A percentile compares a stretch with the other conserved stretches of the same genome.
phyloP scores from a whole-genome alignment of 768 basidiomycete species.

The Clitopilus passeckerianus region DNA sequence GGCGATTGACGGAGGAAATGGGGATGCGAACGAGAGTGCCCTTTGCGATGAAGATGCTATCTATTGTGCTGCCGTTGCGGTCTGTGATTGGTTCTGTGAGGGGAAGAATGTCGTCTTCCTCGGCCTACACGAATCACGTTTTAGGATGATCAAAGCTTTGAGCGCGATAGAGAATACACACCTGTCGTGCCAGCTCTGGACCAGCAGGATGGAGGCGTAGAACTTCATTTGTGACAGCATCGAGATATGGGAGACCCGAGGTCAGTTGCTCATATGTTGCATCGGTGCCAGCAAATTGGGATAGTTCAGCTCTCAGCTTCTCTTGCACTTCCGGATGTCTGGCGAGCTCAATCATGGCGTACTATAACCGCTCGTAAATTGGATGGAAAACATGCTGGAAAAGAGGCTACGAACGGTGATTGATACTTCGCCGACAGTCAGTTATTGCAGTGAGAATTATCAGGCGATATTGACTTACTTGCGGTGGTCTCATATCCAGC shows the following conservation, averaged over 20 bases:
- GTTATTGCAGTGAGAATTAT: background rate
- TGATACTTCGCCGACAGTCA: background rate
- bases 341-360: slow-evolving; percentile 27
- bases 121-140: slow-evolving; percentile 18
- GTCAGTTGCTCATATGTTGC: slow-evolving; percentile 7
- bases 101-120: slow-evolving; percentile 27
- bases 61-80: slow-evolving; percentile 15
- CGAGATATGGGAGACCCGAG: slow-evolving; percentile 24
- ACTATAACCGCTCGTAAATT: slow-evolving; percentile 6
- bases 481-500: slow-evolving; percentile 18
- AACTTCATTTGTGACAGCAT: slow-evolving; percentile 26
- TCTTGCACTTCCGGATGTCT: slow-evolving; percentile 21
- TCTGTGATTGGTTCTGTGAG: slow-evolving; percentile 20
- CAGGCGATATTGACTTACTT: slow-evolving; percentile 5
- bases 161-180: background rate
- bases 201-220: slow-evolving; percentile 27
- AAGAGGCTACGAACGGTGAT: background rate
- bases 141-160: background rate
- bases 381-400: background rate
- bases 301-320: slow-evolving; percentile 23
- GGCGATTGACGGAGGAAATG: slow-evolving; percentile 26
- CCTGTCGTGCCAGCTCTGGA: slow-evolving; percentile 17
- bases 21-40: slow-evolving; percentile 27
- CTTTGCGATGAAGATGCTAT: slow-evolving; percentile 21
- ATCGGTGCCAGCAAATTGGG: background rate